Evolutionary conservation across 495 filamentous ascomycete genomes (phyloP).

Genomic region (Copromyces sp.): DNA sequence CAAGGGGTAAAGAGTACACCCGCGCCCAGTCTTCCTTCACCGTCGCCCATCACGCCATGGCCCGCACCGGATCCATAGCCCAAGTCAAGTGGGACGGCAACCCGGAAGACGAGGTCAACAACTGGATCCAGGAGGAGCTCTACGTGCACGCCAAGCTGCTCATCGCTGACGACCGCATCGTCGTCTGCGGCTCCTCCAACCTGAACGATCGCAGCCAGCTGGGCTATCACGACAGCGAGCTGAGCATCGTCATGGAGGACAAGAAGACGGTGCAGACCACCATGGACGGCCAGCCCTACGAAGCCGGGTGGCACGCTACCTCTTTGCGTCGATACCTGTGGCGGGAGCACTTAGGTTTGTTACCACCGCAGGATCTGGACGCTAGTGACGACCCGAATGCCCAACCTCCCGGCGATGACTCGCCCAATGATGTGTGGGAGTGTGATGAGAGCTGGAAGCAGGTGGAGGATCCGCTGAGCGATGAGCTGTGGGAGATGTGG

Average conservation of each 20-base stretch:
- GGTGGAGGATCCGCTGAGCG: slow-evolving; percentile 71
- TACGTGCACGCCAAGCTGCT: slow-evolving; percentile 86
- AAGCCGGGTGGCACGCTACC: slow-evolving; percentile 65
- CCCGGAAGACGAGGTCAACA: slow-evolving; percentile 59
- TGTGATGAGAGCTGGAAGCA: slow-evolving; percentile 58
- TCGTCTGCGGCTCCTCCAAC: slow-evolving; percentile 81
- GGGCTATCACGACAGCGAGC: slow-evolving; percentile 81
- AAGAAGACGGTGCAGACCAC: slow-evolving; percentile 59
- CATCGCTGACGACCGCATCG: slow-evolving; percentile 73
- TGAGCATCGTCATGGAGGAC: slow-evolving; percentile 90
- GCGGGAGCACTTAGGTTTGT: slow-evolving; percentile 84
- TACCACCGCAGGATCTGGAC: slow-evolving; percentile 64
- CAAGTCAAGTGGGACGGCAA: slow-evolving; percentile 65
- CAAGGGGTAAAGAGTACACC: neutral
- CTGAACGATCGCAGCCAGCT: slow-evolving; percentile 91
- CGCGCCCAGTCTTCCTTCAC: slow-evolving; percentile 32
- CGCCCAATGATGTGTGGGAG: slow-evolving; percentile 57
- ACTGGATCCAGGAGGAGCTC: slow-evolving; percentile 89
- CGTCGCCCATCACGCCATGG: slow-evolving; percentile 77
- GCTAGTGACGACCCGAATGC: slow-evolving; percentile 67
- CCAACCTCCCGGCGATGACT: slow-evolving; percentile 60
- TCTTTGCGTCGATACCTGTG: slow-evolving; percentile 78
- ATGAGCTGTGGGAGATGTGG: slow-evolving; percentile 81
- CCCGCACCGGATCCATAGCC: slow-evolving; percentile 50
- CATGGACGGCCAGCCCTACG: slow-evolving; percentile 71